Evolutionary conservation across 2,329 filamentous ascomycete species (phyloP).

Genomic region (Neopestalotiopsis sp.): DNA sequence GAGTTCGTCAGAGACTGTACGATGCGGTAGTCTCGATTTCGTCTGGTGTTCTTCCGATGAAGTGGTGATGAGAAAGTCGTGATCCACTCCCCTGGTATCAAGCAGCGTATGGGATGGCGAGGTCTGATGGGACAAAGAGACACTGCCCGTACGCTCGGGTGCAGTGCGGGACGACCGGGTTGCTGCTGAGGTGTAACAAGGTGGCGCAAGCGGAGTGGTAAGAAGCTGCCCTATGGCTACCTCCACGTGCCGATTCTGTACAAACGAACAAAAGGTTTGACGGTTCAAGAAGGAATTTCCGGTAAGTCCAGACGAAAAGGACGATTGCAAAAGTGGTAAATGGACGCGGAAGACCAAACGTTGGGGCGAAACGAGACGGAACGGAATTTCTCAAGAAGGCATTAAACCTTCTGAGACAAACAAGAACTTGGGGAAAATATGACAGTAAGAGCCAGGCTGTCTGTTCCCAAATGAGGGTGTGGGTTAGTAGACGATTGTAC

Average conservation of each 20-base stretch:
- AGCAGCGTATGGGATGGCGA: background rate
- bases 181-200: constrained; percentile 14
- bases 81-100: background rate
- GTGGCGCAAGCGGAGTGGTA: constrained; percentile 14
- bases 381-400: background rate
- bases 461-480: background rate
- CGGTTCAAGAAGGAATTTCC: background rate
- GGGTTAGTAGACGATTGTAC: background rate
- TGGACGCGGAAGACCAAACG: background rate
- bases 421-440: background rate
- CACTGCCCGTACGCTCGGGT: background rate
- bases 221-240: background rate
- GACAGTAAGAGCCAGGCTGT: background rate
- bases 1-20: background rate
- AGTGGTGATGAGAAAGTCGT: background rate
- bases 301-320: background rate
- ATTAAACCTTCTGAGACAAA: background rate
- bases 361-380: background rate
- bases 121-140: background rate
- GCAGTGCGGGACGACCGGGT: background rate
- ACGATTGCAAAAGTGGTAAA: background rate
- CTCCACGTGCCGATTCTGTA: background rate
- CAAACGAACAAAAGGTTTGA: background rate
- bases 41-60: background rate
- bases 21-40: background rate